phyloP scores from a whole-genome alignment of 176 grass and related monocot genomes.

The Cenchrus americanus region DNA sequence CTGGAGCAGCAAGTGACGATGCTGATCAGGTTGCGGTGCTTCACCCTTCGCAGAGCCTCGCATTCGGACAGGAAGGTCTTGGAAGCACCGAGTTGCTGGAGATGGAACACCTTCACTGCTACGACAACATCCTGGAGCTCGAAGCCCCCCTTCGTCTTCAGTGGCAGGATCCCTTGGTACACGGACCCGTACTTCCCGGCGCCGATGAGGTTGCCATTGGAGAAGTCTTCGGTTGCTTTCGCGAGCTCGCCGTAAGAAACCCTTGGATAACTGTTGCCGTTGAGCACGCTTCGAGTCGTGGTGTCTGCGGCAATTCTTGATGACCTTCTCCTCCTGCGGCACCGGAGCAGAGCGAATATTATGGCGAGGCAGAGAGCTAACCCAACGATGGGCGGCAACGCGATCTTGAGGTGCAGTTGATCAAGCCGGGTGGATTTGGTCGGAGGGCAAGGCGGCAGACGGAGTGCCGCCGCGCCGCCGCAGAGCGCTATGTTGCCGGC shows the following conservation, averaged over 20 bases:
- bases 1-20: conserved; percentile 49
- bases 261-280: not conserved
- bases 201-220: conserved; percentile 36
- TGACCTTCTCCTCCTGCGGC: not conserved
- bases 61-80: conserved; percentile 55
- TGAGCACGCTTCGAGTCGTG: not conserved
- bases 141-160: not conserved
- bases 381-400: not conserved
- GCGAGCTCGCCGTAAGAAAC: conserved; percentile 40
- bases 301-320: not conserved
- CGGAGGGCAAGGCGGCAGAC: not conserved
- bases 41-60: conserved; percentile 37
- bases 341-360: not conserved
- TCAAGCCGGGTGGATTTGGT: not conserved
- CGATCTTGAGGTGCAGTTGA: not conserved
- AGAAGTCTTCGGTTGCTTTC: conserved; percentile 43
- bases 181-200: conserved; percentile 53
- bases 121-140: not conserved
- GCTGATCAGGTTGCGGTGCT: conserved; percentile 53
- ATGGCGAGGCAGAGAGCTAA: not conserved
- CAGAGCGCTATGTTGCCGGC: not conserved
- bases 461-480: conserved; percentile 15
- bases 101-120: conserved; percentile 52
- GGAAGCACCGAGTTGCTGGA: conserved; percentile 37
- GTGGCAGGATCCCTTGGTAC: conserved; percentile 34